A percentile compares a stretch with the other conserved stretches of the same genome.
These are phyloP conservation scores for Pluteus cervinus DNA, from an alignment of 768 basidiomycete genomes.

Conservation along the genomic window DNA sequence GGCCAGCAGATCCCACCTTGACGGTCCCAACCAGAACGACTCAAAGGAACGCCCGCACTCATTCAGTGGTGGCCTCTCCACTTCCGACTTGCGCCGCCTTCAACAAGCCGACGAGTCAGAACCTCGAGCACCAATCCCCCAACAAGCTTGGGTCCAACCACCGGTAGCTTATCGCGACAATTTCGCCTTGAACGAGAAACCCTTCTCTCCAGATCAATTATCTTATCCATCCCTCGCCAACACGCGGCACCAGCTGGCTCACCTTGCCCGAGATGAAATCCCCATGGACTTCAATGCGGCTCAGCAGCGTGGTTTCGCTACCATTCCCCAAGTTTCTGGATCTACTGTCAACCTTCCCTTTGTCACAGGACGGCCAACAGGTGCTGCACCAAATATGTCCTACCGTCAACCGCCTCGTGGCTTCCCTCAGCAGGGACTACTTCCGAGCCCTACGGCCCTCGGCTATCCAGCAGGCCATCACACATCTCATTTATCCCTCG, in stretches of 20 bases:
- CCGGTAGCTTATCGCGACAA: conserved; percentile 41
- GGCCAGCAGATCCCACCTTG: conserved; percentile 52
- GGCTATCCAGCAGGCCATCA: conserved; percentile 48
- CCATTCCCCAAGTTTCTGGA: conserved; percentile 27
- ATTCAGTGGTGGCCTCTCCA: conserved; percentile 73
- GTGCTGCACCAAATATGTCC: conserved; percentile 35
- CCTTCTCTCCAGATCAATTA: no score
- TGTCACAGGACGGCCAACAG: conserved; percentile 46
- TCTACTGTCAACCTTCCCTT: conserved; percentile 38
- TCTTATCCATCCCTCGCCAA: conserved; percentile 66
- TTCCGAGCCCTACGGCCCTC: conserved; percentile 49
- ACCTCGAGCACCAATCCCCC: conserved; percentile 32
- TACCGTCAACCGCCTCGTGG: conserved; percentile 62
- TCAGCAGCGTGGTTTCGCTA: conserved; percentile 52
- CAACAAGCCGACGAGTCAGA: conserved; percentile 58
- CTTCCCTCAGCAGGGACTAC: conserved; percentile 47
- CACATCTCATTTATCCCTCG: conserved; percentile 64
- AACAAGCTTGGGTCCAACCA: conserved; percentile 43
- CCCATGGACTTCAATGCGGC: conserved; percentile 48
- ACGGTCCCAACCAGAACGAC: conserved; percentile 56
- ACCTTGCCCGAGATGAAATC: conserved; percentile 44
- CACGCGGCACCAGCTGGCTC: conserved; percentile 48
- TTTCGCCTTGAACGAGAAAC: conserved; percentile 29
- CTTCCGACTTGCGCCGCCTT: conserved; percentile 67
- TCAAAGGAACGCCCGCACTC: conserved; percentile 76